A percentile compares a stretch with the other conserved stretches of the same genome.
phyloP scores from a whole-genome alignment of 1,284 basidiomycete species.

The Ganoderma sinense region DNA sequence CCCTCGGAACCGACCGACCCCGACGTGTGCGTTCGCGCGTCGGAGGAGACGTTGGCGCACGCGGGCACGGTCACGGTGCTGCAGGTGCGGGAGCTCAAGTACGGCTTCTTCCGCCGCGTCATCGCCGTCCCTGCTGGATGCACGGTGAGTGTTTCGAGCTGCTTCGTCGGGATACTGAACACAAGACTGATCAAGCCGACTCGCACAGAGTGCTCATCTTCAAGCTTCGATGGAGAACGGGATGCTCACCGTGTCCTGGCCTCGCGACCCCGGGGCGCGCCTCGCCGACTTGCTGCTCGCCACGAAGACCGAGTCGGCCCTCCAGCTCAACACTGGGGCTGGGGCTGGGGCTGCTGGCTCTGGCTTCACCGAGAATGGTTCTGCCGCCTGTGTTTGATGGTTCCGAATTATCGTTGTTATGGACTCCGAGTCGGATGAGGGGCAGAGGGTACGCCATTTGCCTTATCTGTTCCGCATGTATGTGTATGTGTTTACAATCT shows the following conservation, averaged over 20 bases:
- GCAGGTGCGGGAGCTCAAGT: conserved; percentile 57
- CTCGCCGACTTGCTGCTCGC: neutral
- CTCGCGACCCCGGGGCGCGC: conserved; percentile 23
- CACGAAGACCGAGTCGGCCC: neutral
- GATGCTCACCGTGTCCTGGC: conserved; percentile 37
- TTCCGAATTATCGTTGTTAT: neutral
- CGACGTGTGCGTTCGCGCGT: conserved; percentile 6
- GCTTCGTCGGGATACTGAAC: neutral
- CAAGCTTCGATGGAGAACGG: conserved; percentile 33
- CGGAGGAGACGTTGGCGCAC: neutral
- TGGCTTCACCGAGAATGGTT: neutral
- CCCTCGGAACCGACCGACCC: neutral
- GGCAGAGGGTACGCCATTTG: conserved; percentile 4
- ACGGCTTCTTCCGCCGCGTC: conserved; percentile 56
- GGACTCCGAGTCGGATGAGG: neutral
- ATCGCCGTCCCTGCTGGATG: conserved; percentile 37
- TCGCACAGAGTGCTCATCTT: conserved; percentile 20
- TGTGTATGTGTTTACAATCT: neutral
- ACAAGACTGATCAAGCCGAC: conserved; percentile 3
- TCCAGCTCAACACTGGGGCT: neutral
- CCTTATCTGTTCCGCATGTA: neutral
- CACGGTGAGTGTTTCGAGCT: conserved; percentile 13
- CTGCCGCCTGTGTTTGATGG: neutral
- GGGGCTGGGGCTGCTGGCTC: neutral
- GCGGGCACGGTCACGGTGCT: conserved; percentile 17